Evolutionary conservation across 1,284 basidiomycete genomes (phyloP).

Genomic region (Sporisorium exsertum): DNA sequence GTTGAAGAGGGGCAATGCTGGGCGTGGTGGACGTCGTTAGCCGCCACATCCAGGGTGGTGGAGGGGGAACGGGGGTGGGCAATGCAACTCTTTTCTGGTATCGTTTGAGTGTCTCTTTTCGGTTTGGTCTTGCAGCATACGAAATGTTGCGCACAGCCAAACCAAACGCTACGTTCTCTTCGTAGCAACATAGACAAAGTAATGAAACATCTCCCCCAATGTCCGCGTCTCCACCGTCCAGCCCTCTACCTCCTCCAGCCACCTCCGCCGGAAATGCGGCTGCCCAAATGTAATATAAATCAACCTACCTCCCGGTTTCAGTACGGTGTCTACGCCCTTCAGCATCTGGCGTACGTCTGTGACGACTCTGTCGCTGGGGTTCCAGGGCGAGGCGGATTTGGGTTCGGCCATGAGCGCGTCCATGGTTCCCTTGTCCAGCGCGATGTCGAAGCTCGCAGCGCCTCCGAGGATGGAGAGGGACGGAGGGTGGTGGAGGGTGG

Average conservation of each 20-base stretch:
- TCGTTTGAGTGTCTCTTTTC: neutral
- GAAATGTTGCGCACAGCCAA: too few species aligned
- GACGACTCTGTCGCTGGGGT: conserved; percentile 49
- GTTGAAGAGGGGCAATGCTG: too few species aligned
- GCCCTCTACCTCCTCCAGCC: conserved; percentile 42
- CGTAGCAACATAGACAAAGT: conserved; percentile 62
- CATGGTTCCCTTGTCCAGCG: conserved; percentile 67
- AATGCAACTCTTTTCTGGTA: neutral
- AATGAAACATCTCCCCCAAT: conserved; percentile 63
- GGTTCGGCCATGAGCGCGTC: conserved; percentile 67
- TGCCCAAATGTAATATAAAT: conserved; percentile 68
- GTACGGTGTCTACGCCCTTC: conserved; percentile 52
- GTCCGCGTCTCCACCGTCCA: conserved; percentile 58
- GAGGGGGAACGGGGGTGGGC: neutral
- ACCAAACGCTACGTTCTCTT: conserved; percentile 6
- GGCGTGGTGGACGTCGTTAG: too few species aligned
- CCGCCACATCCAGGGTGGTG: too few species aligned
- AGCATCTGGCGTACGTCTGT: conserved; percentile 51
- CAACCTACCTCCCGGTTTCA: conserved; percentile 56
- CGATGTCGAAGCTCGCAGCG: conserved; percentile 49
- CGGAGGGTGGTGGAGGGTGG: conserved; percentile 38
- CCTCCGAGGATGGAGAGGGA: conserved; percentile 50
- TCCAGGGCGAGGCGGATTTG: conserved; percentile 54
- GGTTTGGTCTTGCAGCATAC: too few species aligned
- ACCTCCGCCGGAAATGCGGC: conserved; percentile 57